Percentiles rank a stretch among this genome's conserved stretches.
Evolutionary conservation across 169 alveolate species (phyloP).

Genomic region (Plasmodium gaboni): DNA sequence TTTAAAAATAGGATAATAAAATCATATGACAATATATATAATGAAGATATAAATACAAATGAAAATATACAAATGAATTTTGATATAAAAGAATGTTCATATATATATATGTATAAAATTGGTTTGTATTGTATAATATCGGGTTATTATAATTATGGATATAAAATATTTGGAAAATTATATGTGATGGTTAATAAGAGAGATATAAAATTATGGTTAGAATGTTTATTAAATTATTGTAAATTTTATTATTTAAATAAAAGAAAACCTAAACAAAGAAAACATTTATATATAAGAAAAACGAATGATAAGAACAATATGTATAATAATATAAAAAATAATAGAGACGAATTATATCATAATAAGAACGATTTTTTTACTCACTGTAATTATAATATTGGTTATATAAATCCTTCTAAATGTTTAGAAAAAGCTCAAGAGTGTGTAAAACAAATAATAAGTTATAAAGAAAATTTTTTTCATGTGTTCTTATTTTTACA

Average conservation of each 20-base stretch:
- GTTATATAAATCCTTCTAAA: constrained; percentile 14
- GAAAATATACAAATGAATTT: constrained; percentile 31
- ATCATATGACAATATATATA: constrained; percentile 14
- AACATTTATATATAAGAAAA: neutral
- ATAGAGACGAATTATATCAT: no score
- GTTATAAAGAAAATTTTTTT: constrained; percentile 44
- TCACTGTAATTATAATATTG: no score
- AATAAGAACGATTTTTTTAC: no score
- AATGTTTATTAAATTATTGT: constrained; percentile 32
- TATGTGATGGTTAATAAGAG: constrained; percentile 14
- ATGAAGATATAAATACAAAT: constrained; percentile 29
- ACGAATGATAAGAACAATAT: neutral
- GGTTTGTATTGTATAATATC: constrained; percentile 48
- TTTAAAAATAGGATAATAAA: constrained; percentile 17
- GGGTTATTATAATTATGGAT: constrained; percentile 53
- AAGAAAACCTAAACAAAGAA: constrained; percentile 3
- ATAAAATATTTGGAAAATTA: constrained; percentile 35
- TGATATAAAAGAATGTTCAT: constrained; percentile 28
- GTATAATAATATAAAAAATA: neutral
- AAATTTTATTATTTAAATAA: constrained; percentile 52
- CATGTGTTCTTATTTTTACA: constrained; percentile 39
- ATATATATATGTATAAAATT: constrained; percentile 50
- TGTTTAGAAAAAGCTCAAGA: constrained; percentile 46
- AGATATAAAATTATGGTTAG: constrained; percentile 59
- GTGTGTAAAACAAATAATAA: constrained; percentile 32